Base-by-base conservation (phyloP, 2,329 filamentous ascomycete species). In the Hypoxylon sp. region DNA sequence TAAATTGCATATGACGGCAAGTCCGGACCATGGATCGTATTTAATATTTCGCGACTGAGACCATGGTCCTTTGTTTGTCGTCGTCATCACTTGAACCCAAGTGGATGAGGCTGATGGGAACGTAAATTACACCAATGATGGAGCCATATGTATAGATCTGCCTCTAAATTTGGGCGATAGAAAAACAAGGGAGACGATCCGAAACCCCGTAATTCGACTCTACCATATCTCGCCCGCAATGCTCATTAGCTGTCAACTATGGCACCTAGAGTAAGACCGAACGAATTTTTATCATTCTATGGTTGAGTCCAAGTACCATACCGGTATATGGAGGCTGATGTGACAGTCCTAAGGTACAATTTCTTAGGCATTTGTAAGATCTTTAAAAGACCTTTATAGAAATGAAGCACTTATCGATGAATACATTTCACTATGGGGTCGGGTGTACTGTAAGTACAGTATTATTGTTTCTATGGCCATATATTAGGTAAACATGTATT, bases 1-100 rank as follows among this genome's bases (percentile, higher is more conserved):
- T 53, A 59, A 53, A 61, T 60, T 67, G 20, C 50, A 46, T 40
- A 51, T 48, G 48, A 55, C 64, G 64, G 65, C 56, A 44, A 61
- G 55, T 61, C 65, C 65, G 62, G 48, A 56, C 22, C 24, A 60
- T 57, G 36, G 18, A 49, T 59, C 32, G 32, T 40, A n/a, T 22
- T 46, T 45, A 2, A 50, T 48, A 55, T 55, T 48, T 6, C 28
- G 45, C 20, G 36, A 42, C 26, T 5, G 18, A 28, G 9, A 16
- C 45, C 14, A 48, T 46, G 26, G n/a, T 24, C 4, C 22, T 38
- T 48, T 42, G 11, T 46, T 24, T 62, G 49, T 53, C 38, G 45
- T 55, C 48, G 20, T 64, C 44, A 30, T 44, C 32, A 48, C 48
- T 51, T 40, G 12, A 33, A 51, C 6, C 28, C 12, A n/a, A 40